Conservation (phyloP, 2,329 filamentous ascomycete species). For the Teratosphaeria epicoccoides region DNA sequence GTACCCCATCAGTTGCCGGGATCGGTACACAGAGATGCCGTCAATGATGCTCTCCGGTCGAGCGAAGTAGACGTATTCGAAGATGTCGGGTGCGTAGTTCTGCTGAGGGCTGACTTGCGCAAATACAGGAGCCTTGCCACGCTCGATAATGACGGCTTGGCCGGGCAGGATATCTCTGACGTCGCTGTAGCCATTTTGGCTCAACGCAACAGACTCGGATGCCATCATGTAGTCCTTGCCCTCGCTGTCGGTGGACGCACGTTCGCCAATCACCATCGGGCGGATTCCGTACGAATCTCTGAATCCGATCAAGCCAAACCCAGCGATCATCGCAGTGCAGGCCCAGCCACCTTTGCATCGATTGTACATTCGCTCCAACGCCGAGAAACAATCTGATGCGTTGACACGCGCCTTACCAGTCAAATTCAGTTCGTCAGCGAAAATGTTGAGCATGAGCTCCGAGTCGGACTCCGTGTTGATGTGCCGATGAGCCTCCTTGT, state of each 20-base stretch:
- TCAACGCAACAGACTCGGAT: constrained; percentile 75
- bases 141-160: constrained; percentile 74
- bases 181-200: constrained; percentile 67
- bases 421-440: constrained; percentile 70
- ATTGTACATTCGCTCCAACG: constrained; percentile 60
- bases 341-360: constrained; percentile 67
- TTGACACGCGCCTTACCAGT: constrained; percentile 75
- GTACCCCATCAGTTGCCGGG: constrained; percentile 75
- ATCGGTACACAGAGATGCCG: constrained; percentile 75
- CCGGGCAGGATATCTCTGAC: constrained; percentile 72
- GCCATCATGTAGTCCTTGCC: constrained; percentile 78
- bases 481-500: constrained; percentile 69
- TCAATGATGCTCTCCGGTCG: constrained; percentile 75
- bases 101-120: constrained; percentile 58
- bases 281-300: constrained; percentile 73
- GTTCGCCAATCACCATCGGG: constrained; percentile 67
- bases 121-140: constrained; percentile 64
- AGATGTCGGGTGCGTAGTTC: constrained; percentile 73
- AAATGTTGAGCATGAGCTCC: constrained; percentile 80
- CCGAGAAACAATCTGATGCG: constrained; percentile 63
- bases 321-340: constrained; percentile 70
- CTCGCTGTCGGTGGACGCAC: constrained; percentile 36
- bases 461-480: constrained; percentile 87
- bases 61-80: constrained; percentile 82
- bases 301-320: constrained; percentile 72